Evolutionary conservation across 495 filamentous ascomycete genomes (phyloP), one percentile per base, ranked within the genome.

Genomic region (Penicillium alfredii): DNA sequence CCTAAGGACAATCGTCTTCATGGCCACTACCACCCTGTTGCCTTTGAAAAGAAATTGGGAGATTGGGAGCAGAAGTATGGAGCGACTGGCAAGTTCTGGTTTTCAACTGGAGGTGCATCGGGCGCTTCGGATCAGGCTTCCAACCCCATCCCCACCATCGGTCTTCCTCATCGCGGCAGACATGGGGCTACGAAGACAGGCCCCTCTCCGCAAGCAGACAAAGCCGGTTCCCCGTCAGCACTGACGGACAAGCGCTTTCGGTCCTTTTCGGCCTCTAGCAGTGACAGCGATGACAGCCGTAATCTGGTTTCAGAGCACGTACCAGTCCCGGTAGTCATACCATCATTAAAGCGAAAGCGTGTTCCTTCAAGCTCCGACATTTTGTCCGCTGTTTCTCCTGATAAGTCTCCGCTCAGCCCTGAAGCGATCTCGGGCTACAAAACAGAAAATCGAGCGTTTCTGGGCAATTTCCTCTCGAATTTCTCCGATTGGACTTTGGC

Each of bases 61-160:
- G 36, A 61, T 21, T 68, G 68, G 47, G 65, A 74, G 40, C 55
- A 68, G 26, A 77, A 76, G 44, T 77, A 77, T 54, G 61, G 61
- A 24, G 42, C 60, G 18, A 47, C 61, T 10, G 73, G 73, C 13
- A 68, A 68, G 14, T 77, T 76, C 43, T 65, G 60, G 49, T 73
- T 76, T 26, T 47, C 53, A 23, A 24, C 42, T 18, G 36, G 44
- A 10, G 40, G 26, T n/a, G 27, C 33, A 8, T 18, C 18, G n/a
- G 34, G 41, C 2, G 18, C 24, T 2, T 38, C 37, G 14, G 46
- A 44, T 17, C 30, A 30, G 2, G 16, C 29, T n/a, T 30, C 42
- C 4, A 42, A 47, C 13, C 45, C 54, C 9, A 71, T 71, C 33
- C 64, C 64, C 25, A 72, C 59, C 2, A 61, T 69, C 35, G 68